Conservation (phyloP, 768 basidiomycete genomes). For the Leccinum variicolor region DNA sequence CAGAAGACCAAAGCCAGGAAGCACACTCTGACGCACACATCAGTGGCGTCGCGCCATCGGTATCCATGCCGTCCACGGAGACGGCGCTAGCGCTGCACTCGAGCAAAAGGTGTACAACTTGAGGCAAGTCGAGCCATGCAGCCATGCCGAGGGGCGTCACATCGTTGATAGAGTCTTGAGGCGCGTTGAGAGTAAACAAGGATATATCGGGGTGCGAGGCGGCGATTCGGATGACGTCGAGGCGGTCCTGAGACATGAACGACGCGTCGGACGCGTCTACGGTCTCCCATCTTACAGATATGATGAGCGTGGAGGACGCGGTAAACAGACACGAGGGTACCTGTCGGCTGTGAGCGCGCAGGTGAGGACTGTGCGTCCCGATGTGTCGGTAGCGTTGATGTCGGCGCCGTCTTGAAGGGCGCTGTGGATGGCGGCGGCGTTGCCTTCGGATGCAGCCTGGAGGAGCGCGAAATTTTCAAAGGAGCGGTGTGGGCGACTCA, state of each 20-base stretch:
- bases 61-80: conserved; percentile 71
- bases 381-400: conserved; percentile 60
- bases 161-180: conserved; percentile 64
- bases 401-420: conserved; percentile 62
- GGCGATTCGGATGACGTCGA: conserved; percentile 55
- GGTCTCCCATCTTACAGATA: conserved; percentile 54
- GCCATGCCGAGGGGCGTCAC: conserved; percentile 78
- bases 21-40: conserved; percentile 61
- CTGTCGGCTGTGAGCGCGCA: conserved; percentile 71
- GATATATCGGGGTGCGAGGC: conserved; percentile 56
- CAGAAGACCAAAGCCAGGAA: conserved; percentile 1
- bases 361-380: conserved; percentile 61
- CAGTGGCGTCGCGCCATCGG: conserved; percentile 72
- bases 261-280: conserved; percentile 71
- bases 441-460: conserved; percentile 54
- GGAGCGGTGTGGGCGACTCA: conserved; percentile 37
- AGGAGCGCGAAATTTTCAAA: conserved; percentile 46
- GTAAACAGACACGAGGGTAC: conserved; percentile 35
- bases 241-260: conserved; percentile 54
- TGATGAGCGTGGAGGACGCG: neutral
- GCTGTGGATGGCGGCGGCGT: conserved; percentile 48
- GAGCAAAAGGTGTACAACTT: conserved; percentile 60
- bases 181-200: conserved; percentile 70
- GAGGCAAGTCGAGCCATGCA: conserved; percentile 68
- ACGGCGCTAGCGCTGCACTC: conserved; percentile 59